Evolutionary conservation across 306 rosid species (phyloP).

Genomic region (Quercus gilva): DNA sequence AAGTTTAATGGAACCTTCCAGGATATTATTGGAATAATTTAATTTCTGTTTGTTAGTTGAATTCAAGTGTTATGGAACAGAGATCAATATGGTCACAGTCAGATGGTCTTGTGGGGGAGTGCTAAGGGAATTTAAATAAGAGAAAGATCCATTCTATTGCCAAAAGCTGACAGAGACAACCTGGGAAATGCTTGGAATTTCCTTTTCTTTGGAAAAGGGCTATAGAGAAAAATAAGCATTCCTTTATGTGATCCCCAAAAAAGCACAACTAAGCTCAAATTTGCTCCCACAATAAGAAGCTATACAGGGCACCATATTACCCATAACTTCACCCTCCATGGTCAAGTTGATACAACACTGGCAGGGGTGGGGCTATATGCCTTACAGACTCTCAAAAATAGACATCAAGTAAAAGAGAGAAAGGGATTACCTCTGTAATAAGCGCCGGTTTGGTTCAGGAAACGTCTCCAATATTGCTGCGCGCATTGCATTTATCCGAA

Average conservation of each 20-base stretch:
- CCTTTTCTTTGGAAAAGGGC: not conserved
- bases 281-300: too few species aligned
- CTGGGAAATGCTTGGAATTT: not conserved
- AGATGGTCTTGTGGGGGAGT: not conserved
- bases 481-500: conserved; percentile 83
- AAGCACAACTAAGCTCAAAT: not conserved
- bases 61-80: not conserved
- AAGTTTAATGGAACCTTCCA: not conserved
- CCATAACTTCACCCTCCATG: not conserved
- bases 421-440: conserved; percentile 70
- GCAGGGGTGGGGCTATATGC: not conserved
- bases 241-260: not conserved
- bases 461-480: conserved; percentile 85
- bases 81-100: not conserved
- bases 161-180: not conserved
- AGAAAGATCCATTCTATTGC: not conserved
- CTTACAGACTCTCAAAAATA: not conserved
- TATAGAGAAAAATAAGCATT: not conserved
- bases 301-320: not conserved
- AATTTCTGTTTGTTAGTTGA: not conserved
- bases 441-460: conserved; percentile 96
- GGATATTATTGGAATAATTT: not conserved
- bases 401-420: conserved; percentile 1
- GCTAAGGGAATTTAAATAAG: not conserved
- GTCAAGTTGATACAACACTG: not conserved